Evolutionary conservation across 441 rosid species (phyloP), one percentile per base, ranked within the genome.

Genomic region (Kokia cookei): DNA sequence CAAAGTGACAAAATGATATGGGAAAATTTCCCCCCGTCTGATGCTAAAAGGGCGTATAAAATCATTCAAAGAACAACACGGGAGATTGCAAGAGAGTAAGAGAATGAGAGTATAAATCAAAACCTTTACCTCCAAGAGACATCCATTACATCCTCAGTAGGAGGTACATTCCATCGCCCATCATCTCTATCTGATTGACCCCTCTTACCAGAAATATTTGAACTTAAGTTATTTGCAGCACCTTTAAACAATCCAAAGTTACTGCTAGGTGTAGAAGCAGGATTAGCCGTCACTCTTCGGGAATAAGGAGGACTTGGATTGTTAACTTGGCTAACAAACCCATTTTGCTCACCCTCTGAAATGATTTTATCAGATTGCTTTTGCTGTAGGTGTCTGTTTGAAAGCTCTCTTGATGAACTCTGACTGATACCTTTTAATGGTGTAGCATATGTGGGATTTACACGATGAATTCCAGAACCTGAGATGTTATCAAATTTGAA

Each of bases 121-220:
- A 67, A 76, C 55, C 59, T n/a, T 75, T 80, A 95, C 98, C 97
- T 88, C 83, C 78, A 75, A 66, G 88, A 83, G 58, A 79, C 62
- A 80, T 89, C 87, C 88, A 86, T 85, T 7, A 74, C 79, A 77
- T 87, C 91, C 69, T 83, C 86, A 37, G 81, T 75, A 47, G 85
- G 77, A 43, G 73, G 79, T 43, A 48, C 54, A 65, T 82, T 83
- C 86, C 74, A 53, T 11, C 71, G 71, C 48, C 40, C 27, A 17
- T 68, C 84, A 68, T 86, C 80, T 60, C 76, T 77, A 64, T 65
- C 70, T 62, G 79, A 81, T 77, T 88, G 85, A 74, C 77, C 81
- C 75, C 80, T 83, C 78, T 81, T 79, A 76, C 86, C 81, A 59
- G 81, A 80, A 69, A 80, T 51, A 54, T 78, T 76, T 13, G 82